Evolutionary conservation across 2,329 filamentous ascomycete genomes (phyloP).

Genomic region (Calycina marina): DNA sequence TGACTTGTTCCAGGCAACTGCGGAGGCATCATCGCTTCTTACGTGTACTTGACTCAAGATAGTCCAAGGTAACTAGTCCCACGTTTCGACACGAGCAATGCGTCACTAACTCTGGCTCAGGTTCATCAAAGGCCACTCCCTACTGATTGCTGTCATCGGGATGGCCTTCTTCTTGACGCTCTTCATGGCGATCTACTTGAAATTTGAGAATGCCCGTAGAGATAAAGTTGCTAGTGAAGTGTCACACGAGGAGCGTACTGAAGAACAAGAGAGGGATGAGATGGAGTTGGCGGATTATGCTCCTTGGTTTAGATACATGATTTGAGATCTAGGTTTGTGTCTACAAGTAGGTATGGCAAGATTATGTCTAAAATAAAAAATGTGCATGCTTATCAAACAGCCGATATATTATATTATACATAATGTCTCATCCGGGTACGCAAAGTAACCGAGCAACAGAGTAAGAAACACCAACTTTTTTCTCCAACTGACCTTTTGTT

Average conservation of each 20-base stretch:
- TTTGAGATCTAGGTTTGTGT: too few relatives aligned
- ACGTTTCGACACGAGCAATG: too few relatives aligned
- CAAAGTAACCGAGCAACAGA: too few relatives aligned
- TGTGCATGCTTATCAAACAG: too few relatives aligned
- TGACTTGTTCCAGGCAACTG: too few relatives aligned
- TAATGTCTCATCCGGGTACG: too few relatives aligned
- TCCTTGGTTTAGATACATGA: conserved; percentile 7
- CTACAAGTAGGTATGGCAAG: too few relatives aligned
- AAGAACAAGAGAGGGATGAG: conserved; percentile 2
- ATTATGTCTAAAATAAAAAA: too few relatives aligned
- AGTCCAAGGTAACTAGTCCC: neutral
- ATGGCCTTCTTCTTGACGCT: conserved; percentile 23
- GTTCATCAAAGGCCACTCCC: conserved; percentile 8
- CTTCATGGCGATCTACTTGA: conserved; percentile 27
- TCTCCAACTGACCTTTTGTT: too few relatives aligned
- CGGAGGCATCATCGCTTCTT: conserved; percentile 9
- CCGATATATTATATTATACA: too few relatives aligned
- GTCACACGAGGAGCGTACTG: neutral
- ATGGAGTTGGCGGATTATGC: conserved; percentile 6
- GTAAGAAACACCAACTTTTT: too few relatives aligned
- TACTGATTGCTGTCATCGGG: conserved; percentile 22
- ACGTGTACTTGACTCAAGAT: conserved; percentile 4
- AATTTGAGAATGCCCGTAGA: conserved; percentile 30
- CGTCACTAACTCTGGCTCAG: too few relatives aligned
- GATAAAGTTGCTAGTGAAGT: conserved; percentile 13